These are phyloP conservation scores for Pythium periplocum DNA, from an alignment of 352 stramenopile genomes.

Conservation along the genomic window DNA sequence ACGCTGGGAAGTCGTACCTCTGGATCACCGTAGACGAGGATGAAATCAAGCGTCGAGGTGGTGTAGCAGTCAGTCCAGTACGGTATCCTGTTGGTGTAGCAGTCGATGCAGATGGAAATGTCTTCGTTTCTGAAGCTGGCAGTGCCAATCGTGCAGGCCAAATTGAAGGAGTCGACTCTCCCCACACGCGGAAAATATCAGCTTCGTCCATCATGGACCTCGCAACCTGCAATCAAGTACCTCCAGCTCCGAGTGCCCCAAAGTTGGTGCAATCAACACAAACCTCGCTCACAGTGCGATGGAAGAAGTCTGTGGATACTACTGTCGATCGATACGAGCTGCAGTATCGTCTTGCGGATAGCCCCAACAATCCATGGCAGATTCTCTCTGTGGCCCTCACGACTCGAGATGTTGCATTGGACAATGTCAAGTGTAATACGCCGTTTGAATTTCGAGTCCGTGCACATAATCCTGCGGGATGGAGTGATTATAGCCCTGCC, in stretches of 20 bases:
- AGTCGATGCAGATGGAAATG: conserved; percentile 60
- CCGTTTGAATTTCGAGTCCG: conserved; percentile 55
- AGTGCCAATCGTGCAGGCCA: not conserved
- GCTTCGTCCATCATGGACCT: conserved; percentile 57
- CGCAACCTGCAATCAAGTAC: conserved; percentile 28
- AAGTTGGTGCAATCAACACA: conserved; percentile 46
- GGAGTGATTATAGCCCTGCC: conserved; percentile 53
- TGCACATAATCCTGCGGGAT: conserved; percentile 54
- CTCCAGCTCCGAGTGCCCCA: conserved; percentile 29
- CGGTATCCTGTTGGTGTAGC: conserved; percentile 67
- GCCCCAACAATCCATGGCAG: conserved; percentile 39
- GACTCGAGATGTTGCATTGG: conserved; percentile 38
- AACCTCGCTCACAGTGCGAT: conserved; percentile 42
- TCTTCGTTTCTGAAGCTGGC: conserved; percentile 53
- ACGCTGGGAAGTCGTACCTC: conserved; percentile 62
- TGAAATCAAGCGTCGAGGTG: conserved; percentile 48
- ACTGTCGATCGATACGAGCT: conserved; percentile 74
- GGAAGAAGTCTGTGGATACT: conserved; percentile 53
- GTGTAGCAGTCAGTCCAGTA: conserved; percentile 25
- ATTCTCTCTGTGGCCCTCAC: conserved; percentile 29
- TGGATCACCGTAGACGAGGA: conserved; percentile 74
- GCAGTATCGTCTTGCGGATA: conserved; percentile 52
- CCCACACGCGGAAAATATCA: conserved; percentile 44
- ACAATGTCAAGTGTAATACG: conserved; percentile 41
- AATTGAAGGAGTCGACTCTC: conserved; percentile 4